Evolutionary conservation across 2,329 filamentous ascomycete genomes (phyloP), one percentile per base, ranked within the genome.

Genomic region (Ceratocystiopsis brevicomis): DNA sequence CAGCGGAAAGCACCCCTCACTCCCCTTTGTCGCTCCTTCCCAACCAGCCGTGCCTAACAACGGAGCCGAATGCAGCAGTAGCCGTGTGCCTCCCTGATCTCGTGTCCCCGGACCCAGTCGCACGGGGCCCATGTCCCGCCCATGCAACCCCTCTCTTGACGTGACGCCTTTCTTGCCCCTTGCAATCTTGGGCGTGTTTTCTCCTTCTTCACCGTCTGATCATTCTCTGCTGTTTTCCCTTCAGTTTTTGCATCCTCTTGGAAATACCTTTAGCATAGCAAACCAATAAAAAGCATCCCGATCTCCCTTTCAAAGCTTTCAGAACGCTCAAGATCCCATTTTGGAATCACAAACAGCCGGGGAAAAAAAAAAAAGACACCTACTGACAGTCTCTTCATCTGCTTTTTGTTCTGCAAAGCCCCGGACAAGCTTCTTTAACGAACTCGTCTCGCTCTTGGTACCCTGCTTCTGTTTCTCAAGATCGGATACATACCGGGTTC

Each of bases 221-320:
- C 35, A 10, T 42, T 38, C 15, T 37, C 9, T 25, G 25, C 25
- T 30, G 25, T 9, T 38, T 43, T 38, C 33, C 42, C 25, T 21
- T 11, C 36, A n/a, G 37, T 38, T 30, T 36, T 17, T n/a, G 30
- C 33, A 37, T 6, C 32, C 18, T 38, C 15, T 11, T 37, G 37
- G 39, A 33, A 15, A 38, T 47, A 42, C 21, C 37, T 37, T 43
- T 45, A 47, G 44, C 44, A 47, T 49, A 49, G 47, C 45, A 37
- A 42, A 32, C 47, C 37, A 47, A 47, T 45, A 47, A 40, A 49
- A 46, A 42, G 9, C 45, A 44, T 36, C 33, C 16, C 36, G 15
- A 19, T 8, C 30, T 19, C 14, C 38, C 21, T 39, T 38, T 39
- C 11, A 16, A 43, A 43, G 35, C 38, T 32, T 46, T 41, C 35